These are phyloP conservation scores for Anthracocystis walkeri DNA, from an alignment of 1,284 basidiomycete genomes.

Conservation along the genomic window DNA sequence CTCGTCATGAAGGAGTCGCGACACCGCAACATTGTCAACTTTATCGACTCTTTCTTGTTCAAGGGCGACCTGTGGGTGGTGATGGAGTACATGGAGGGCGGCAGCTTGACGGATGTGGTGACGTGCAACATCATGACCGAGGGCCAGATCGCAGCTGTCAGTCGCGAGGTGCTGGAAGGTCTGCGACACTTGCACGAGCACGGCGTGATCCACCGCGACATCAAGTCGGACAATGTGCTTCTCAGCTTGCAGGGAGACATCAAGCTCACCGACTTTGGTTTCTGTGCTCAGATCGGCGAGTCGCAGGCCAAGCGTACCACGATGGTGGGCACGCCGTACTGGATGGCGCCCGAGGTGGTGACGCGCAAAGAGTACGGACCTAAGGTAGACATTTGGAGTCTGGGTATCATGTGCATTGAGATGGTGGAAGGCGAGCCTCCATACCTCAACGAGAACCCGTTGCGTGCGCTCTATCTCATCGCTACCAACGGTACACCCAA, in stretches of 20 bases:
- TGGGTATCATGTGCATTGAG: slow-evolving; percentile 99
- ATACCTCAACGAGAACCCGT: slow-evolving; percentile 95
- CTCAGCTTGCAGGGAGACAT: slow-evolving; percentile 93
- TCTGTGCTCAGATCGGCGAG: slow-evolving; percentile 97
- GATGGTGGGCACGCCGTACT: slow-evolving; percentile 99
- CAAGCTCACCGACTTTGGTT: slow-evolving; percentile 98
- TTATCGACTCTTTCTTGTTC: slow-evolving; percentile 96
- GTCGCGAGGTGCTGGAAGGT: slow-evolving; percentile 88
- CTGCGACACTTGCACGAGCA: slow-evolving; percentile 91
- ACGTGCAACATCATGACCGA: slow-evolving; percentile 95
- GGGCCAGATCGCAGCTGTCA: slow-evolving; percentile 92
- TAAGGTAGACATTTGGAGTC: slow-evolving; percentile 97
- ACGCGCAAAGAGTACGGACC: slow-evolving; percentile 98
- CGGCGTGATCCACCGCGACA: slow-evolving; percentile 96
- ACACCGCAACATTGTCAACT: slow-evolving; percentile 99
- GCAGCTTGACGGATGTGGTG: slow-evolving; percentile 90
- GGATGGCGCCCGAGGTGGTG: slow-evolving; percentile 99
- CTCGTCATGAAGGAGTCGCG: slow-evolving; percentile 96
- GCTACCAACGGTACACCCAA: slow-evolving; percentile 98
- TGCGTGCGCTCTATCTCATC: slow-evolving; percentile 94
- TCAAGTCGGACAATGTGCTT: slow-evolving; percentile 97
- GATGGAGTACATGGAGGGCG: slow-evolving; percentile 99
- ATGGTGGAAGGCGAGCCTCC: slow-evolving; percentile 99
- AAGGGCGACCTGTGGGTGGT: slow-evolving; percentile 99
- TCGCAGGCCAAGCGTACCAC: slow-evolving; percentile 93